A percentile compares a stretch with the other conserved stretches of the same genome.
Evolutionary conservation across 306 rosid species (phyloP).

Genomic region (Vigna trinervia): DNA sequence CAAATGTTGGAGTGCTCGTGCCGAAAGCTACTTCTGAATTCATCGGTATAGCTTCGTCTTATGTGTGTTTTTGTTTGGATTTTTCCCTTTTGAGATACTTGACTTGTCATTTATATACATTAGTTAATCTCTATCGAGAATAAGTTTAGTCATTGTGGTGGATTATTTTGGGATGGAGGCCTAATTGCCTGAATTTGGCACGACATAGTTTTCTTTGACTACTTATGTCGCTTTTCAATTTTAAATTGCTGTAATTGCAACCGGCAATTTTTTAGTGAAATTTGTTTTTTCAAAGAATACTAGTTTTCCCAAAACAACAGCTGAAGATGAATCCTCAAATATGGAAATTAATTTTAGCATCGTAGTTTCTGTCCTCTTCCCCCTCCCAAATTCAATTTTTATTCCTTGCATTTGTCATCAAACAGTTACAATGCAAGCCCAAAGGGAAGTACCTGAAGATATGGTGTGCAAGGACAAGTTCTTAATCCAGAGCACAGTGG

Average conservation of each 20-base stretch:
- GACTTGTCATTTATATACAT: neutral
- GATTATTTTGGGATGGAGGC: constrained; percentile 25
- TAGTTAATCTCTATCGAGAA: constrained; percentile 14
- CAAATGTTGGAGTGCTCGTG: constrained; percentile 81
- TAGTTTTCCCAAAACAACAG: constrained; percentile 8
- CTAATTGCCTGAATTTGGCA: constrained; percentile 29
- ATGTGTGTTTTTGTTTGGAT: neutral
- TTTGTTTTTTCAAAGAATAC: neutral
- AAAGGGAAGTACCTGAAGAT: constrained; percentile 59
- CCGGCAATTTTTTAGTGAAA: neutral
- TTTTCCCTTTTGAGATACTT: constrained; percentile 1
- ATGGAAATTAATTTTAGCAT: neutral
- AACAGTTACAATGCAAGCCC: constrained; percentile 93
- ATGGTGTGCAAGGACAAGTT: constrained; percentile 92
- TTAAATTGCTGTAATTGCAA: neutral
- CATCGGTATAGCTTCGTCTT: constrained; percentile 59
- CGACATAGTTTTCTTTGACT: constrained; percentile 21
- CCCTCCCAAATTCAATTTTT: neutral
- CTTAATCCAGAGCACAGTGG: constrained; percentile 79
- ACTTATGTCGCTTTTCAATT: constrained; percentile 15
- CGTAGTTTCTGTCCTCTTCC: neutral
- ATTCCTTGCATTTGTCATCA: constrained; percentile 40
- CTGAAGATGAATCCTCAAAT: constrained; percentile 34
- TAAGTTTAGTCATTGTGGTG: constrained; percentile 25
- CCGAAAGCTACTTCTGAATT: constrained; percentile 75